Evolutionary conservation across 371 early-diverging fungal genomes (phyloP).

Genomic region (Mucor indicus): DNA sequence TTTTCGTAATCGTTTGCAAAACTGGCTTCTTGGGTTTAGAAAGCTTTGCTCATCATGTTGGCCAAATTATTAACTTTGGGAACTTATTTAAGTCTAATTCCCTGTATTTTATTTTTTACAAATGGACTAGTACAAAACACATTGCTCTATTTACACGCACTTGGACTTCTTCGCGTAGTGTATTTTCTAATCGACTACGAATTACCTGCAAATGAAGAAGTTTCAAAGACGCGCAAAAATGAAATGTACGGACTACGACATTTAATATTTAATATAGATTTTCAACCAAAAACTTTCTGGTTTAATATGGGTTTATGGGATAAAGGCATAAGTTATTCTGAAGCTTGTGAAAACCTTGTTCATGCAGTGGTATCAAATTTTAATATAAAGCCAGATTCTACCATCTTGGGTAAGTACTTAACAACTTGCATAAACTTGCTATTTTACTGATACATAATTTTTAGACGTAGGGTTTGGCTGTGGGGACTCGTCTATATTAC

Average conservation of each 20-base stretch:
- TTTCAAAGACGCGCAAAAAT: background rate
- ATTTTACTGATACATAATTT: background rate
- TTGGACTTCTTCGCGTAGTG: constrained; percentile 14
- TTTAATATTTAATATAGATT: constrained; percentile 27
- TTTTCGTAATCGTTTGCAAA: too few relatives aligned
- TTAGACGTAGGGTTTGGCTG: constrained; percentile 54
- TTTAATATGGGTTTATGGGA: constrained; percentile 51
- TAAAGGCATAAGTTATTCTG: constrained; percentile 14
- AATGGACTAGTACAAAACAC: too few relatives aligned
- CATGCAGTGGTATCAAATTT: constrained; percentile 12
- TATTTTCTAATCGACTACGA: background rate
- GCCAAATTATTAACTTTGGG: too few relatives aligned
- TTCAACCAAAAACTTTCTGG: constrained; percentile 41
- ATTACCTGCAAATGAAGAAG: background rate
- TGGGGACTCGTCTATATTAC: constrained; percentile 45
- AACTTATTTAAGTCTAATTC: too few relatives aligned
- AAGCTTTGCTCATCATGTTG: too few relatives aligned
- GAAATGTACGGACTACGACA: constrained; percentile 38
- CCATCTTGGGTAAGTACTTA: constrained; percentile 32
- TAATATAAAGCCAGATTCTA: constrained; percentile 2
- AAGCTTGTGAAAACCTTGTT: constrained; percentile 33
- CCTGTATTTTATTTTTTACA: too few relatives aligned
- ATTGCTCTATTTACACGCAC: constrained; percentile 30
- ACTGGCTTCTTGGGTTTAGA: too few relatives aligned
- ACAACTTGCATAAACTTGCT: too few relatives aligned